Evolutionary conservation across 2,329 filamentous ascomycete genomes (phyloP).

Genomic region (Graphiopsis chlorocephala): DNA sequence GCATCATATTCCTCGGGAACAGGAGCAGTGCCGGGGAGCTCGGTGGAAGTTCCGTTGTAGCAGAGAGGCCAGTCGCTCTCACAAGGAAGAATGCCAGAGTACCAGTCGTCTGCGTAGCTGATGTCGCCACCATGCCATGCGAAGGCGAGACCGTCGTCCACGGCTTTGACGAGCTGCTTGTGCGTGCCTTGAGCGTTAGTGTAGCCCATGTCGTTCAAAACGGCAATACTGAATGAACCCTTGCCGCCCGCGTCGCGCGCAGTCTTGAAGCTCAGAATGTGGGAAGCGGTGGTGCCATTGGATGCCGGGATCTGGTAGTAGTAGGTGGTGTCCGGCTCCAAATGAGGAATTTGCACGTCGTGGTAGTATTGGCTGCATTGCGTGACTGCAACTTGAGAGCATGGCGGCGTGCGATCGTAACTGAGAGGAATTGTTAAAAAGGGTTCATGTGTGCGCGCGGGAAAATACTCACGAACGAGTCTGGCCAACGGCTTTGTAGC

Average conservation of each 20-base stretch:
- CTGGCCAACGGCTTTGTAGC: slow-evolving; percentile 38
- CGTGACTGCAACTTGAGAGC: slow-evolving; percentile 19
- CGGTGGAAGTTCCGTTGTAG: slow-evolving; percentile 49
- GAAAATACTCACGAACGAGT: slow-evolving; percentile 37
- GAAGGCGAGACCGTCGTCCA: slow-evolving; percentile 47
- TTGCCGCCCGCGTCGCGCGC: slow-evolving; percentile 53
- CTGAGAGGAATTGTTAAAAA: slow-evolving; percentile 25
- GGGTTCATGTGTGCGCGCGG: not conserved
- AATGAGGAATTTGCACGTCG: slow-evolving; percentile 21
- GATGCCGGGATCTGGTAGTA: slow-evolving; percentile 20
- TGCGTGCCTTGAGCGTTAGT: slow-evolving; percentile 24
- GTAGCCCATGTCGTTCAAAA: slow-evolving; percentile 50
- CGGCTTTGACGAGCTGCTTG: slow-evolving; percentile 44
- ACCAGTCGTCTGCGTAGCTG: slow-evolving; percentile 60
- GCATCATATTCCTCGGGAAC: slow-evolving; percentile 42
- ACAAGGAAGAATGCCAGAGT: slow-evolving; percentile 44
- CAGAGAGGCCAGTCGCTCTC: slow-evolving; percentile 48
- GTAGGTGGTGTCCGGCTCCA: slow-evolving; percentile 24
- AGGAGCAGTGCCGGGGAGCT: slow-evolving; percentile 39
- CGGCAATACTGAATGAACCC: slow-evolving; percentile 53
- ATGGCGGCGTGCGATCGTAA: slow-evolving; percentile 52
- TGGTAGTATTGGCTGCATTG: slow-evolving; percentile 19
- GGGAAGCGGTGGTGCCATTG: slow-evolving; percentile 24
- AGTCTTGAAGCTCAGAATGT: slow-evolving; percentile 50
- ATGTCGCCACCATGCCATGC: slow-evolving; percentile 46